Conservation (phyloP, 192 early-diverging fungal species). For the Umbelopsis ramanniana region DNA sequence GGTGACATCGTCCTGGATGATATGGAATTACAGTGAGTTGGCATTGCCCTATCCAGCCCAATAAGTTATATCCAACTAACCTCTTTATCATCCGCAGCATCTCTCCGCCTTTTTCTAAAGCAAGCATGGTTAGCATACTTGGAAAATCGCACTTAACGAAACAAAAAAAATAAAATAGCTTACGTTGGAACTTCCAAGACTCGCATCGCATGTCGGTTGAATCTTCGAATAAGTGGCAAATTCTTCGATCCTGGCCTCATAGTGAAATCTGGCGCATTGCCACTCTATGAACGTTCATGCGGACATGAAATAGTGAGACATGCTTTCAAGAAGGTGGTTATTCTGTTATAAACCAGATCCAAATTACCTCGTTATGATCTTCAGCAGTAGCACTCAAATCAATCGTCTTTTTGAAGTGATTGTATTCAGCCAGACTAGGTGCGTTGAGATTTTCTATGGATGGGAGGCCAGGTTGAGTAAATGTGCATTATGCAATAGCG, state of each 20-base stretch:
- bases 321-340: neutral
- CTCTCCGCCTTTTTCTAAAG: neutral
- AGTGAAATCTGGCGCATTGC: conserved; percentile 80
- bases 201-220: conserved; percentile 88
- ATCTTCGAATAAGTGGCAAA: conserved; percentile 80
- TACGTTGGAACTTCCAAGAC: conserved; percentile 63
- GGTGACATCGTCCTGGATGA: conserved; percentile 47
- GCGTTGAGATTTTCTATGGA: conserved; percentile 27
- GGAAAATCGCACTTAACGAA: neutral
- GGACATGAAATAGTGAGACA: neutral
- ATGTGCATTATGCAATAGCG: neutral
- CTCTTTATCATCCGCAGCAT: neutral
- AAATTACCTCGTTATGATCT: conserved; percentile 70
- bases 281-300: conserved; percentile 46
- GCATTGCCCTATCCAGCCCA: neutral
- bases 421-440: conserved; percentile 53
- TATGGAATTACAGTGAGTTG: neutral
- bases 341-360: neutral
- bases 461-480: neutral
- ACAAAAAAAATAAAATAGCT: neutral
- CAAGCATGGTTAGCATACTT: neutral
- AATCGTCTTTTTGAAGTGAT: conserved; percentile 66
- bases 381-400: conserved; percentile 84
- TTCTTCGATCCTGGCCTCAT: conserved; percentile 78
- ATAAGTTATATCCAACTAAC: neutral